Evolutionary conservation across 2,329 filamentous ascomycete genomes (phyloP).

Genomic region (Aspergillus quadricinctus): DNA sequence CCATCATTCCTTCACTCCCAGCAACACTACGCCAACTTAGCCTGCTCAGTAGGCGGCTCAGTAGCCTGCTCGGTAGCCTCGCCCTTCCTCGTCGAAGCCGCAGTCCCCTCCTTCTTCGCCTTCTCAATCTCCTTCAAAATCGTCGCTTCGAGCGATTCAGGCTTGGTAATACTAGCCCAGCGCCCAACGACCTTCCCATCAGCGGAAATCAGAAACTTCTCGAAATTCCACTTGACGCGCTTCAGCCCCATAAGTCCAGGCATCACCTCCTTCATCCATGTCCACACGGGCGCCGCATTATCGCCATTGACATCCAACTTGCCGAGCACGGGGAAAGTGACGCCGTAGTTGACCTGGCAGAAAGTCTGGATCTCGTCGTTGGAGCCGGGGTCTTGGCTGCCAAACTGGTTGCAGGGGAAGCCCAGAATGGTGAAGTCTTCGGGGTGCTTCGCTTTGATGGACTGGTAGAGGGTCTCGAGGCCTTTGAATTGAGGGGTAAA

Average conservation of each 20-base stretch:
- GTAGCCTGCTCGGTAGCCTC: slow-evolving; percentile 6
- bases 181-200: slow-evolving; percentile 81
- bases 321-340: slow-evolving; percentile 82
- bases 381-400: slow-evolving; percentile 77
- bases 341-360: slow-evolving; percentile 92
- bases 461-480: slow-evolving; percentile 86
- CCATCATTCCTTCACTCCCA: slow-evolving; percentile 1
- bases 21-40: slow-evolving; percentile 18
- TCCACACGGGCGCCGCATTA: slow-evolving; percentile 70
- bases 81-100: slow-evolving; percentile 18
- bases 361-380: slow-evolving; percentile 77
- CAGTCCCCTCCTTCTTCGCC: slow-evolving; percentile 38
- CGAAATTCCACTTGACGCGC: slow-evolving; percentile 98
- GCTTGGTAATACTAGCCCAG: slow-evolving; percentile 86
- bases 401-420: slow-evolving; percentile 99
- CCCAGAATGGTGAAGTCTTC: slow-evolving; percentile 83
- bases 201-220: slow-evolving; percentile 87
- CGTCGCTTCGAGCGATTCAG: slow-evolving; percentile 68
- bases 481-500: slow-evolving; percentile 94
- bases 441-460: slow-evolving; percentile 62
- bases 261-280: slow-evolving; percentile 68
- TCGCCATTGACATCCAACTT: slow-evolving; percentile 95
- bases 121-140: slow-evolving; percentile 72
- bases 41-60: slow-evolving; percentile 13
- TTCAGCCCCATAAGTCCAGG: slow-evolving; percentile 83